These are phyloP conservation scores for Botrytis porri DNA, from an alignment of 2,329 filamentous ascomycete genomes.

Conservation along the genomic window DNA sequence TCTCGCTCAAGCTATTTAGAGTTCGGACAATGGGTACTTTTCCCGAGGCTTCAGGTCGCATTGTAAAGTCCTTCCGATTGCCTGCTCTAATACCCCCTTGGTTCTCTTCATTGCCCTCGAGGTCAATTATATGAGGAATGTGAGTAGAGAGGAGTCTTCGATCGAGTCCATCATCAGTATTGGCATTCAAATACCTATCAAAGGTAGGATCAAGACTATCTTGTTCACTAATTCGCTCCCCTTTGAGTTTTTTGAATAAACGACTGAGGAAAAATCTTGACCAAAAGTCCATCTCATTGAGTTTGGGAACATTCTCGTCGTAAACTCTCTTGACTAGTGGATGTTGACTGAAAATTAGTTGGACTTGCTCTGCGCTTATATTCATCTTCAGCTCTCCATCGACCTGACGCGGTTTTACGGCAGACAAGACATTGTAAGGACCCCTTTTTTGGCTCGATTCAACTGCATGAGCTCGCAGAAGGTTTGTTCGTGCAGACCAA, in stretches of 20 bases:
- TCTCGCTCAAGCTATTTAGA: slow-evolving; percentile 86
- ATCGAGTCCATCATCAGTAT: slow-evolving; percentile 56
- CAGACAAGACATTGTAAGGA: slow-evolving; percentile 89
- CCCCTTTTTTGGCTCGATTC: slow-evolving; percentile 83
- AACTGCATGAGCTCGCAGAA: slow-evolving; percentile 86
- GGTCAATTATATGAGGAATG: slow-evolving; percentile 84
- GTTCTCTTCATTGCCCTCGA: slow-evolving; percentile 94
- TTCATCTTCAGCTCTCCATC: slow-evolving; percentile 75
- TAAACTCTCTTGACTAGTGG: slow-evolving; percentile 87
- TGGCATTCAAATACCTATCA: slow-evolving; percentile 78
- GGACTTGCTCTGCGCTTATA: slow-evolving; percentile 87
- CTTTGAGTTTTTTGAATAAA: slow-evolving; percentile 85
- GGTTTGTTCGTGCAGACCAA: slow-evolving; percentile 84
- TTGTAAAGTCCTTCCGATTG: slow-evolving; percentile 85
- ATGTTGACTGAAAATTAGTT: slow-evolving; percentile 90
- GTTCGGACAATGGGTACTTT: slow-evolving; percentile 88
- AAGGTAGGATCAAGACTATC: slow-evolving; percentile 77
- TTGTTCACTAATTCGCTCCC: slow-evolving; percentile 76
- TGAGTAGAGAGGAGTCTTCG: slow-evolving; percentile 58
- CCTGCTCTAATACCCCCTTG: slow-evolving; percentile 78
- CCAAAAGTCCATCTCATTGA: slow-evolving; percentile 84
- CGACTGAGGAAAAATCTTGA: slow-evolving; percentile 89
- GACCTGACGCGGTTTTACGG: slow-evolving; percentile 76
- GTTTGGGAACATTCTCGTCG: slow-evolving; percentile 84
- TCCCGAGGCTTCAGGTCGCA: slow-evolving; percentile 70